Evolutionary conservation across 1,284 basidiomycete species (phyloP).

Genomic region (Austroboletus novae-zelandiae): DNA sequence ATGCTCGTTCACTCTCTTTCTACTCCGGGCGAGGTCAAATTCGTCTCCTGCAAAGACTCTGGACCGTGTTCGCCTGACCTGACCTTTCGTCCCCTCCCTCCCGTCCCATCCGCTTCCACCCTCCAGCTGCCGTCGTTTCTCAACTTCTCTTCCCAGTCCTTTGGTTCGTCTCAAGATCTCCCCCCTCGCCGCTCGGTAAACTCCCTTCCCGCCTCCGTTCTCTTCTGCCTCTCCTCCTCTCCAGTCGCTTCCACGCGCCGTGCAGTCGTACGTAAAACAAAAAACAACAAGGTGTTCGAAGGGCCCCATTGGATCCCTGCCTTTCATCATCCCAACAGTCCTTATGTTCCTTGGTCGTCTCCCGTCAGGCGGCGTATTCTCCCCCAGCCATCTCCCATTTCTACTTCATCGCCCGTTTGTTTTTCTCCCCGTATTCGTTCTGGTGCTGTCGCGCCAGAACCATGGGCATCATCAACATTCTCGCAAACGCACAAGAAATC

Average conservation of each 20-base stretch:
- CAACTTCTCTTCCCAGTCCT: conserved; percentile 27
- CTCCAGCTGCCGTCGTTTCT: conserved; percentile 40
- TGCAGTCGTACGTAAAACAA: conserved; percentile 14
- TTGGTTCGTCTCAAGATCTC: conserved; percentile 10
- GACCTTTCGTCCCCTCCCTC: conserved; percentile 32
- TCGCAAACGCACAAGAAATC: conserved; percentile 19
- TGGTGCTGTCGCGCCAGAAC: conserved; percentile 41
- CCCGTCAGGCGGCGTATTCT: conserved; percentile 39
- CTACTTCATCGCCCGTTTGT: conserved; percentile 25
- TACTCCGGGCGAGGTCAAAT: conserved; percentile 14
- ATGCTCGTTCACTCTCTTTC: conserved; percentile 18
- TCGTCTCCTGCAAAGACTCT: conserved; percentile 5
- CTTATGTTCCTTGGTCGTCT: conserved; percentile 46
- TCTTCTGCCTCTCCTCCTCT: conserved; percentile 16
- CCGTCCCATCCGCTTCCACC: conserved; percentile 36
- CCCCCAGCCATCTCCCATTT: conserved; percentile 28
- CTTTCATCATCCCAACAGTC: conserved; percentile 46
- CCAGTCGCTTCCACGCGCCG: conserved; percentile 16
- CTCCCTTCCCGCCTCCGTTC: conserved; percentile 14
- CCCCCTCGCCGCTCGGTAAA: conserved; percentile 3
- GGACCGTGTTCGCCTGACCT: conserved; percentile 15
- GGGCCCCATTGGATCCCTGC: conserved; percentile 37
- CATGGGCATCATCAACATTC: conserved; percentile 28
- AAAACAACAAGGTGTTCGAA: conserved; percentile 22
- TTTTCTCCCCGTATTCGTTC: conserved; percentile 33